A percentile compares a stretch with the other conserved stretches of the same genome.
These are phyloP conservation scores for Cyclotella sp. DNA, from an alignment of 108 stramenopile genomes.

Conservation along the genomic window DNA sequence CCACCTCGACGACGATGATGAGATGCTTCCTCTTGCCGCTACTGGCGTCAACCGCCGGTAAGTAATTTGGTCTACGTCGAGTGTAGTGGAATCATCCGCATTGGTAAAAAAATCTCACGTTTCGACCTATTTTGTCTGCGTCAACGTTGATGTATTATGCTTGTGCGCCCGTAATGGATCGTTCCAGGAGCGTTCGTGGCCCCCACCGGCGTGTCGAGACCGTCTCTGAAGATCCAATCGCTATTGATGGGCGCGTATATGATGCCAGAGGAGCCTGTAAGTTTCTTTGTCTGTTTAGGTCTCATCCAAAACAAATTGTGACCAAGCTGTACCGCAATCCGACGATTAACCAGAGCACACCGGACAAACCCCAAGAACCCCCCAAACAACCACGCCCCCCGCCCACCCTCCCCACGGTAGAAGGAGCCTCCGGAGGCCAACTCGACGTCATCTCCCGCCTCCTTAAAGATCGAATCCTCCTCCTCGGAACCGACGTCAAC, in stretches of 20 bases:
- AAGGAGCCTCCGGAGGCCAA: slow-evolving; percentile 69
- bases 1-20: background rate
- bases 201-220: background rate
- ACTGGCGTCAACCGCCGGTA: background rate
- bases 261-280: slow-evolving; percentile 13
- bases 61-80: background rate
- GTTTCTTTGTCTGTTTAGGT: background rate
- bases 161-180: background rate
- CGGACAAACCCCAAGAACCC: slow-evolving; percentile 17
- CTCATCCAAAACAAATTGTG: background rate
- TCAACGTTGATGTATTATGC: background rate
- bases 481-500: slow-evolving; percentile 90
- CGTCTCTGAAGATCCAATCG: background rate
- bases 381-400: slow-evolving; percentile 55
- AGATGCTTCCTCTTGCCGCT: slow-evolving; percentile 1
- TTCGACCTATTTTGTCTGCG: background rate
- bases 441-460: slow-evolving; percentile 95
- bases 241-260: background rate
- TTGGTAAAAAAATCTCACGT: background rate
- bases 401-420: slow-evolving; percentile 81
- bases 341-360: background rate
- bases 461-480: slow-evolving; percentile 92
- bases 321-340: background rate
- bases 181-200: slow-evolving; percentile 2
- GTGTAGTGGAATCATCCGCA: background rate